Evolutionary conservation across 345 rosid species (phyloP).

Genomic region (Citrus glauca): DNA sequence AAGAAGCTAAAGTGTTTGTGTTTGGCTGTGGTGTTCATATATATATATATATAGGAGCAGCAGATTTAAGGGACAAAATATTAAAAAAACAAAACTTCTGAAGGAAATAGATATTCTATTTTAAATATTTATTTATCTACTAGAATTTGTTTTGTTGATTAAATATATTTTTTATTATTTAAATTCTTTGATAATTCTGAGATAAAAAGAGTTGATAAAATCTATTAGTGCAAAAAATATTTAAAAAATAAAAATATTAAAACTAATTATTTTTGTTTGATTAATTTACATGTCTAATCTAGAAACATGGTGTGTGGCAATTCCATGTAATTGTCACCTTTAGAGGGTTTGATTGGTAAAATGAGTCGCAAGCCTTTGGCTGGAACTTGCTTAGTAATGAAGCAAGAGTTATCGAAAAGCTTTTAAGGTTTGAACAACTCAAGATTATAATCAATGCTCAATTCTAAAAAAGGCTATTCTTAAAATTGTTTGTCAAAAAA

Average conservation of each 20-base stretch:
- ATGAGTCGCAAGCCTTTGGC: background rate
- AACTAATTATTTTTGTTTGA: background rate
- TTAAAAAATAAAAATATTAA: background rate
- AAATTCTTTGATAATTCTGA: no score
- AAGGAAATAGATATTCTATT: background rate
- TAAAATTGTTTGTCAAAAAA: background rate
- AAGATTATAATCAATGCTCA: background rate
- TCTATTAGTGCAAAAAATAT: no score
- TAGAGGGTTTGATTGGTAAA: background rate
- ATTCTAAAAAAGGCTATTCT: no score
- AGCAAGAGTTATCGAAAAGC: background rate
- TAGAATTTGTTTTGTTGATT: no score
- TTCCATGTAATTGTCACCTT: background rate
- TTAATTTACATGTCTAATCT: background rate
- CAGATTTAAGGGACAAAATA: background rate
- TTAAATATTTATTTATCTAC: background rate
- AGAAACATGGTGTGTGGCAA: background rate
- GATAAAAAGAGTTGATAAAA: no score
- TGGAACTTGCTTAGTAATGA: background rate
- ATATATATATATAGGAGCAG: background rate
- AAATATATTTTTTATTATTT: no score
- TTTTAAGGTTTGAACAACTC: background rate
- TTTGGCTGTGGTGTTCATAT: conserved; percentile 8
- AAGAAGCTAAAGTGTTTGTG: conserved; percentile 11
- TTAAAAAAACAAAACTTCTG: background rate